Evolutionary conservation across 2,329 filamentous ascomycete genomes (phyloP), one percentile per base, ranked within the genome.

Genomic region (Trichoderma brevicompactum): DNA sequence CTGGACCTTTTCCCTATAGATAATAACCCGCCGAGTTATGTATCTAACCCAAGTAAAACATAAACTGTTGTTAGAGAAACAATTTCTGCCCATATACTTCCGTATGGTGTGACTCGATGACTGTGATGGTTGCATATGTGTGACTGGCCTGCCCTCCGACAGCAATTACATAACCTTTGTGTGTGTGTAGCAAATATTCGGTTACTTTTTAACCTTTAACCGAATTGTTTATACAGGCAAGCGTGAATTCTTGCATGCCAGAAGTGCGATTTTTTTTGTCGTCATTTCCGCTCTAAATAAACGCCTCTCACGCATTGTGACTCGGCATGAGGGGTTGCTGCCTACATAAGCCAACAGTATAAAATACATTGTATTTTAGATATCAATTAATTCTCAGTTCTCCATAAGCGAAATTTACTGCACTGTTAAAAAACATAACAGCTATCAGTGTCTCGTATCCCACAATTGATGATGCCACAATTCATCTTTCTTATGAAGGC

Each of bases 401-500:
- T 5, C 23, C 23, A 2, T 19, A 49, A 28, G 7, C 23, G 23
- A 28, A 32, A 32, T 34, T 54, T 54, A 28, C 23, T 28, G 23
- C 23, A 28, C 5, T 28, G 23, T 28, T 0, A 19, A 5, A n/a
- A n/a, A 23, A 38, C 7, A 5, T 10, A 53, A 6, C 10, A 2
- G 15, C 0, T 17, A 15, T 10, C 40, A 28, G 7, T 5, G 34
- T 2, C n/a, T 40, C 19, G 44, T 9, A 1, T 17, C 2, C 23
- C 34, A 28, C 13, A 17, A 28, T 19, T 53, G 38, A 63, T 15
- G 48, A 75, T 75, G 73, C 72, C 71, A 68, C 69, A 69, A 32
- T 75, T 70, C 53, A 74, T 74, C 61, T 69, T 74, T 40, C 71
- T 74, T 62, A 71, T 75, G 70, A 74, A 74, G 55, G 70, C 73